Evolutionary conservation across 2,329 filamentous ascomycete species (phyloP), one percentile per base, ranked within the genome.

Genomic region (Phoma herbarum): DNA sequence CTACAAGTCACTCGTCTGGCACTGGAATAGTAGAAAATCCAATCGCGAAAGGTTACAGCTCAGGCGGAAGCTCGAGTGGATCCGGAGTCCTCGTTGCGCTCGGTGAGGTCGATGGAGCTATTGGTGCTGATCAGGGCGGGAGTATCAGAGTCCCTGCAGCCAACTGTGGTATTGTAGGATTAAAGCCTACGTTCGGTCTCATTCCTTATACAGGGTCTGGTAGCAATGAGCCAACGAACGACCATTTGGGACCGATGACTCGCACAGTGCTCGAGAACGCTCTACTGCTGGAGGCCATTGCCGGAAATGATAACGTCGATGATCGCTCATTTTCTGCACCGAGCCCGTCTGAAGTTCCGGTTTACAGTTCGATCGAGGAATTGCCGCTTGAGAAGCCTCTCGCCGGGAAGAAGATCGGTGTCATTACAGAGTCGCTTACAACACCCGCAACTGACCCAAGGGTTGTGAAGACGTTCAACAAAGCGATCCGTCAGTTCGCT

Each of bases 51-150:
- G 82, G 82, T 0, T 84, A 84, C 61, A 82, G 78, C 1, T 74
- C 80, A 9, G 82, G 83, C 2, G 83, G 83, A 1, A 84, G 82
- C 45, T 83, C 79, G 0, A 81, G 78, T 3, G 83, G 83, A 1
- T 78, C 79, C 12, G 81, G 77, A 0, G 80, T 80, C 0, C 74
- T 85, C 1, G 79, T 85, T 1, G 78, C 78, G 0, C 72, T 77
- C 4, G 79, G 79, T 0, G 66, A 77, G 3, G 77, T 80, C 3
- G 80, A 84, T 57, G 70, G 81, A 16, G 78, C 80, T 0, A 77
- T 83, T 25, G 80, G 83, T 0, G 80, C 79, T n/a, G 82, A 84
- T 41, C 81, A 82, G 56, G 80, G 79, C 16, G 81, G 81, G 0
- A 81, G 78, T 22, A 80, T 83, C 18, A 74, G 82, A 0, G 77